Evolutionary conservation across 2,329 filamentous ascomycete genomes (phyloP).

Genomic region (Talaromyces pinophilus): DNA sequence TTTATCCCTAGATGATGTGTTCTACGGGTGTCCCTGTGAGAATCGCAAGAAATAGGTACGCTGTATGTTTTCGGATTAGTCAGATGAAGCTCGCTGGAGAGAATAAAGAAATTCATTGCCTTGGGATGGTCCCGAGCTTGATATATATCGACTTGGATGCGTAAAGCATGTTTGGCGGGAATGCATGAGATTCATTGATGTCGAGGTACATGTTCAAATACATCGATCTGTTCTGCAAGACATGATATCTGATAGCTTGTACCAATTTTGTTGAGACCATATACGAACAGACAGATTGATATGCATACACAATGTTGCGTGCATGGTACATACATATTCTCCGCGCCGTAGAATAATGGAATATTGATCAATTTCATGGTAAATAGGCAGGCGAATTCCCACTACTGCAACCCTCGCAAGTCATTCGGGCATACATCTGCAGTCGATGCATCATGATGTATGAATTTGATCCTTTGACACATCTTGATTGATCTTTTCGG

Average conservation of each 20-base stretch:
- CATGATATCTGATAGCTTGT: neutral
- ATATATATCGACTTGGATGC: neutral
- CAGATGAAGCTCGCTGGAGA: neutral
- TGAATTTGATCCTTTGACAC: neutral
- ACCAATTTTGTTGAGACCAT: neutral
- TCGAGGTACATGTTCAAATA: neutral
- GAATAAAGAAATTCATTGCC: neutral
- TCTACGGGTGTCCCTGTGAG: neutral
- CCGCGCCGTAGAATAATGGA: neutral
- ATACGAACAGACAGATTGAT: neutral
- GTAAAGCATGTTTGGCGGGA: neutral
- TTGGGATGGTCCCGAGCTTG: neutral
- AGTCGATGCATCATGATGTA: slow-evolving; percentile 5
- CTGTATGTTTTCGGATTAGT: neutral
- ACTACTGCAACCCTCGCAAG: neutral
- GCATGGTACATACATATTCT: neutral
- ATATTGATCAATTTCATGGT: neutral
- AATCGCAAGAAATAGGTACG: too few relatives aligned
- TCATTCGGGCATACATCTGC: neutral
- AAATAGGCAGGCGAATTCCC: neutral
- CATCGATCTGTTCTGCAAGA: neutral
- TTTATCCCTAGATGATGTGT: slow-evolving; percentile 6
- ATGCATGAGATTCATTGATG: neutral
- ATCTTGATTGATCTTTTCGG: neutral
- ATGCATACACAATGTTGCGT: neutral